Percentiles rank a stretch among this genome's conserved stretches.
Conservation (phyloP, 176 grass and related monocot species). For the Oryza officinalis region DNA sequence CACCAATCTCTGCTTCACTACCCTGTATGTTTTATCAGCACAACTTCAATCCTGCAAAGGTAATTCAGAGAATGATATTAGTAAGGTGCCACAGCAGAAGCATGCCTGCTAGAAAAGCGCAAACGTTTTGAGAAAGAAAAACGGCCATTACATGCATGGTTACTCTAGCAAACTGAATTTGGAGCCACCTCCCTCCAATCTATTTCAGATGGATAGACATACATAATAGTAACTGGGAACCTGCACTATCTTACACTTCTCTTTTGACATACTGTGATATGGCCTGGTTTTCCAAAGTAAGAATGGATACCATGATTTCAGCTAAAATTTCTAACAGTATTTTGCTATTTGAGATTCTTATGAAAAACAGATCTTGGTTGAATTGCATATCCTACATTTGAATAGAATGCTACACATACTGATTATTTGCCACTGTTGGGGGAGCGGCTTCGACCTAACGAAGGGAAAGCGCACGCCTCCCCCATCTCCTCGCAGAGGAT, state of each 20-base stretch:
- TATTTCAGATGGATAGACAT: not conserved
- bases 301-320: not conserved
- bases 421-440: not conserved
- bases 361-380: not conserved
- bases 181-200: not conserved
- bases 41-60: constrained; percentile 40
- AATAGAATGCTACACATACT: not conserved
- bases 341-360: not conserved
- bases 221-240: not conserved
- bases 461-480: too few relatives aligned
- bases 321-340: not conserved
- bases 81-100: not conserved
- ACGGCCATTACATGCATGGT: not conserved
- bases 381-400: not conserved
- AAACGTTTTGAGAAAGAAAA: not conserved
- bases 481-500: too few relatives aligned
- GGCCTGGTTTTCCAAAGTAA: not conserved
- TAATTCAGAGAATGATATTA: not conserved
- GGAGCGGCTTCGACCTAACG: too few relatives aligned
- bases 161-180: not conserved
- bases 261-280: not conserved
- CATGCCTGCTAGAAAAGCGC: not conserved
- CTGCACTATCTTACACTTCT: not conserved
- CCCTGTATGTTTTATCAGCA: constrained; percentile 15
- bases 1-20: not conserved